Conservation (phyloP, 257 asterid genomes). For the Nicotiana sylvestris region DNA sequence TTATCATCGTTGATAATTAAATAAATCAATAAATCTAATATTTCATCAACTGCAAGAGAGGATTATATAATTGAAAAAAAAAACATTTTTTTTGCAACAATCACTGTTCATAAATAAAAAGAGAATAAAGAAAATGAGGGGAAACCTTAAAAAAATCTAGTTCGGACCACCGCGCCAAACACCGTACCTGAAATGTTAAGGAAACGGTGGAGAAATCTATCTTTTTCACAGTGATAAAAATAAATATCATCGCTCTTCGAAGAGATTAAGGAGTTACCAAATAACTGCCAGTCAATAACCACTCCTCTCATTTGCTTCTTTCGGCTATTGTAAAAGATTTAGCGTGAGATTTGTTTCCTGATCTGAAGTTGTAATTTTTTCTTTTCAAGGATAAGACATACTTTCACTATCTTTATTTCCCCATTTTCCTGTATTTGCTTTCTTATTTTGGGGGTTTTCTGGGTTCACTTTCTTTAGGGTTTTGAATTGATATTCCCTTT, state of each 20-base stretch:
- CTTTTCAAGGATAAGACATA: not conserved
- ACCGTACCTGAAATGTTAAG: not conserved
- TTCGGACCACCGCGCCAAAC: not conserved
- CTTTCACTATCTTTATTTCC: not conserved
- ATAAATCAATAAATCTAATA: not conserved
- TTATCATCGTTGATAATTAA: too few relatives aligned
- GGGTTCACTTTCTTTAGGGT: not conserved
- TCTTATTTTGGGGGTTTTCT: not conserved
- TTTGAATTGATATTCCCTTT: not conserved
- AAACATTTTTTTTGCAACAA: too few relatives aligned
- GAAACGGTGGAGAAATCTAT: not conserved
- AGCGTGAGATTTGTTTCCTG: not conserved
- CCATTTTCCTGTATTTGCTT: not conserved
- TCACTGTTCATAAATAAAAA: not conserved
- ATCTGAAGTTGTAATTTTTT: not conserved
- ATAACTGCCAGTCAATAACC: not conserved
- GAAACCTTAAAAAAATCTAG: not conserved
- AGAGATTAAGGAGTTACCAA: not conserved
- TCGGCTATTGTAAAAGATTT: not conserved
- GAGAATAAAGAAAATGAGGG: not conserved
- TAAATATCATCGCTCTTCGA: not conserved
- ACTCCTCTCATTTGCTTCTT: not conserved
- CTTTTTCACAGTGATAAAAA: not conserved
- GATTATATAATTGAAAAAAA: too few relatives aligned
- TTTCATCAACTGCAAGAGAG: not conserved